Percentiles rank a stretch among this genome's conserved stretches.
These are phyloP conservation scores for Verruconis gallopava DNA, from an alignment of 2,329 filamentous ascomycete species.

Conservation along the genomic window DNA sequence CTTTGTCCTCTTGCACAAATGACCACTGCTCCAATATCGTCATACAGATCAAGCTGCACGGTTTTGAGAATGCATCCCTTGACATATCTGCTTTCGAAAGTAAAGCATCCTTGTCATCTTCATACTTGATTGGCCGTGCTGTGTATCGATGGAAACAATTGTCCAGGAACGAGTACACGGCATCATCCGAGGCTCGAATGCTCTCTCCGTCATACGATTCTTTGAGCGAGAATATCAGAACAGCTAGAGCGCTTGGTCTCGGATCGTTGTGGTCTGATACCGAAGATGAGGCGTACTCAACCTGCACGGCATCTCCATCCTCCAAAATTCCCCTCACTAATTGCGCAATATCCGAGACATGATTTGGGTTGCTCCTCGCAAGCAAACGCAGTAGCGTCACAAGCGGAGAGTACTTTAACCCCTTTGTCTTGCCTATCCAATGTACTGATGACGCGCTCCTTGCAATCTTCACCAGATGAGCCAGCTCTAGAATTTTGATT, in stretches of 20 bases:
- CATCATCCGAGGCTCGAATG: slow-evolving; percentile 20
- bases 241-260: slow-evolving; percentile 26
- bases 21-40: slow-evolving; percentile 16
- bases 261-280: slow-evolving; percentile 21
- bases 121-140: slow-evolving; percentile 68
- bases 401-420: slow-evolving; percentile 54
- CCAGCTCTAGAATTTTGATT: slow-evolving; percentile 59
- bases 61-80: slow-evolving; percentile 16
- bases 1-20: slow-evolving; percentile 30
- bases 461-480: slow-evolving; percentile 70
- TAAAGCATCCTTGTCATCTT: slow-evolving; percentile 52
- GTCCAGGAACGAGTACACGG: slow-evolving; percentile 61
- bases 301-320: slow-evolving; percentile 54
- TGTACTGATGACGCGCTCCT: slow-evolving; percentile 70
- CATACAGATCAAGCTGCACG: slow-evolving; percentile 7
- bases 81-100: slow-evolving; percentile 24
- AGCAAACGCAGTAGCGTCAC: slow-evolving; percentile 53
- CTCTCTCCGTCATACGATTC: slow-evolving; percentile 22
- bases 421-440: slow-evolving; percentile 71
- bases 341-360: slow-evolving; percentile 38
- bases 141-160: slow-evolving; percentile 68
- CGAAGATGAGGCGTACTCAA: slow-evolving; percentile 10
- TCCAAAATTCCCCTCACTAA: slow-evolving; percentile 48
- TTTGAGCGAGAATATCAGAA: slow-evolving; percentile 33
- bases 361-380: slow-evolving; percentile 35